These are phyloP conservation scores for Austroboletus niveus DNA, from an alignment of 1,284 basidiomycete species.

Conservation along the genomic window DNA sequence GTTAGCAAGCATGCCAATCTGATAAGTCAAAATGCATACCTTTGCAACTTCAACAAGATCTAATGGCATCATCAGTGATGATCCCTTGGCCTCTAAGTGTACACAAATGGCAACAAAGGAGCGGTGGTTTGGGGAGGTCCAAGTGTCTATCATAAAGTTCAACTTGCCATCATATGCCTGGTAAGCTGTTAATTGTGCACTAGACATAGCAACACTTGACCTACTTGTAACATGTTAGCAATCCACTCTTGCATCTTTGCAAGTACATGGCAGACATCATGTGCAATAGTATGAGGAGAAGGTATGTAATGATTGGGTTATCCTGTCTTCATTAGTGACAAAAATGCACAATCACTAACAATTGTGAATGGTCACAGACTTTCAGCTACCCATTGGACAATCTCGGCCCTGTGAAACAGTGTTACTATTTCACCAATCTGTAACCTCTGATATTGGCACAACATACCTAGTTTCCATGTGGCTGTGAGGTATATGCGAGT, in stretches of 20 bases:
- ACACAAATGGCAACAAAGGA: constrained; percentile 5
- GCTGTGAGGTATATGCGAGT: constrained; percentile 10
- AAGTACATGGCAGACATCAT: constrained; percentile 1
- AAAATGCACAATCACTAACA: constrained; percentile 11
- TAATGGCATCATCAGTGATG: not conserved
- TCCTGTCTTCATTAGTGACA: constrained; percentile 2
- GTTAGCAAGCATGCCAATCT: not conserved
- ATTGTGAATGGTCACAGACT: constrained; percentile 6
- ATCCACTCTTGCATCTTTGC: not conserved
- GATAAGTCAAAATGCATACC: too few species aligned
- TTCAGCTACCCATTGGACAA: constrained; percentile 6
- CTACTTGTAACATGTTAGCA: constrained; percentile 2
- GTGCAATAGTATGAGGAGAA: not conserved
- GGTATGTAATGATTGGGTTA: constrained; percentile 10
- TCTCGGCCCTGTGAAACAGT: constrained; percentile 4
- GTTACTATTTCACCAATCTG: not conserved
- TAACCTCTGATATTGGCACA: not conserved
- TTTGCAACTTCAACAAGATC: too few species aligned
- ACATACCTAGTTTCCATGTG: constrained; percentile 10
- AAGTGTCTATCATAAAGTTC: constrained; percentile 10
- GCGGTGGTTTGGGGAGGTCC: constrained; percentile 13
- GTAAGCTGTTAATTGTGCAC: not conserved
- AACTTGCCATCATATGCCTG: constrained; percentile 13
- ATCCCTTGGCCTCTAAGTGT: constrained; percentile 1
- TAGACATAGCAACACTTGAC: not conserved